Conservation (phyloP, 1,284 basidiomycete species). For the Pyrrhoderma noxium region DNA sequence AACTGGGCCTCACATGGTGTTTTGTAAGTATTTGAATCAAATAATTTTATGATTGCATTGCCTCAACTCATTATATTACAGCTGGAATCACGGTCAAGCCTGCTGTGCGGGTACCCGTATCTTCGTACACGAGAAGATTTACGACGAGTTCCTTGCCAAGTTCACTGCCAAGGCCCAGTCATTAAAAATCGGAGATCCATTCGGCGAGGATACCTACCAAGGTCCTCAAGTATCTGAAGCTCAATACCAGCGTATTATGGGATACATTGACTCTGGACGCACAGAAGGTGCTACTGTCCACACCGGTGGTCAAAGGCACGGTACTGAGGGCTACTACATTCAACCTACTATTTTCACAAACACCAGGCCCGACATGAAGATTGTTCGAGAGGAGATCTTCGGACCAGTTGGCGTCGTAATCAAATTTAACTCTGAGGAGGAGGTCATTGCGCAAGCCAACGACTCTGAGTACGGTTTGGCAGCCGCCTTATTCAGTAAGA, state of each 20-base stretch:
- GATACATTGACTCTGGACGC: slow-evolving; percentile 83
- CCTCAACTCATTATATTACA: slow-evolving; percentile 21
- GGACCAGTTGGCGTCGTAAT: slow-evolving; percentile 76
- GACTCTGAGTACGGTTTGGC: slow-evolving; percentile 82
- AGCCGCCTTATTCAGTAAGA: slow-evolving; percentile 78
- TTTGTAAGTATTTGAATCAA: slow-evolving; percentile 41
- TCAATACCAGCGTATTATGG: slow-evolving; percentile 76
- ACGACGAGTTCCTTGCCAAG: slow-evolving; percentile 65
- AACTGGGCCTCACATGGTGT: slow-evolving; percentile 79
- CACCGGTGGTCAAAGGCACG: slow-evolving; percentile 69
- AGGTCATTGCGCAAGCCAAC: slow-evolving; percentile 77
- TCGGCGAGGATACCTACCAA: slow-evolving; percentile 62
- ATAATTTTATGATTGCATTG: slow-evolving; percentile 1
- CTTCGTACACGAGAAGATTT: slow-evolving; percentile 78
- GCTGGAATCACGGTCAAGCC: slow-evolving; percentile 77
- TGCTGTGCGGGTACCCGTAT: slow-evolving; percentile 85
- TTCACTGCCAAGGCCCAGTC: slow-evolving; percentile 54
- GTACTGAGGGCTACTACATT: slow-evolving; percentile 71
- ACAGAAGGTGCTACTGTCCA: slow-evolving; percentile 77
- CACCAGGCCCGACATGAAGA: slow-evolving; percentile 72
- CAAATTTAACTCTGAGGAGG: slow-evolving; percentile 64
- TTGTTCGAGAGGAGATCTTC: slow-evolving; percentile 89
- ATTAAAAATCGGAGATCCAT: slow-evolving; percentile 76
- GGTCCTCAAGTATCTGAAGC: slow-evolving; percentile 82
- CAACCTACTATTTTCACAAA: slow-evolving; percentile 85